Evolutionary conservation across 2,329 filamentous ascomycete genomes (phyloP), one percentile per base, ranked within the genome.

Genomic region (Calonectria ilicicola): DNA sequence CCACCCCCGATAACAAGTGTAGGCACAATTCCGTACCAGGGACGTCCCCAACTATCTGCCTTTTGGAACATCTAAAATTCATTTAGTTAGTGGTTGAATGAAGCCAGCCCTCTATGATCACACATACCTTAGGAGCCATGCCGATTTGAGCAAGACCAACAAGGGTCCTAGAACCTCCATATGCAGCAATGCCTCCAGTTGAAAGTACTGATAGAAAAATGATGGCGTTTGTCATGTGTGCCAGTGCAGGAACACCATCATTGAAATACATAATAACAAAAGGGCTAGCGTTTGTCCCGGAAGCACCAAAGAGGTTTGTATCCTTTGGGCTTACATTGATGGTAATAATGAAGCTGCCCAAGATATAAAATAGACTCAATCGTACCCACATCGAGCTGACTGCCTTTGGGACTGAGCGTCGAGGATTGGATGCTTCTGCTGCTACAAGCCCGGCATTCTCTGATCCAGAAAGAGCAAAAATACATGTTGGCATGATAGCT

Each of bases 401-500:
- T 14, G 86, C 86, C 4, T 81, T 81, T 12, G 86, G 86, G 2
- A 87, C 83, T 3, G 85, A 81, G 72, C 83, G 84, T 7, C 79
- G 79, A 1, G 86, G 86, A 74, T 87, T 87, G 5, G 73, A 74
- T 0, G 85, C 85, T 73, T 87, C 86, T 14, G 84, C 85, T 0
- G 86, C 85, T 3, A 86, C 84, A 5, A 87, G 79, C 19, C 85
- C 85, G 10, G 80, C 79, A 72, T 84, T 86, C 70, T 88, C 86
- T 1, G 84, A 84, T 7, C 85, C 85, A 6, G 84, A 86, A 77
- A 91, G 91, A 29, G 89, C 87, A 79, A 91, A 91, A 47, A 74
- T 71, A 26, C 72, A 74, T 6, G 62, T 17, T 87, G 89, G 72
- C 75, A 91, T 87, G n/a, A 91, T 88, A 15, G 85, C 84, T 76